Evolutionary conservation across 208 protist genomes (phyloP).

Genomic region (Porcisia hertigi): DNA sequence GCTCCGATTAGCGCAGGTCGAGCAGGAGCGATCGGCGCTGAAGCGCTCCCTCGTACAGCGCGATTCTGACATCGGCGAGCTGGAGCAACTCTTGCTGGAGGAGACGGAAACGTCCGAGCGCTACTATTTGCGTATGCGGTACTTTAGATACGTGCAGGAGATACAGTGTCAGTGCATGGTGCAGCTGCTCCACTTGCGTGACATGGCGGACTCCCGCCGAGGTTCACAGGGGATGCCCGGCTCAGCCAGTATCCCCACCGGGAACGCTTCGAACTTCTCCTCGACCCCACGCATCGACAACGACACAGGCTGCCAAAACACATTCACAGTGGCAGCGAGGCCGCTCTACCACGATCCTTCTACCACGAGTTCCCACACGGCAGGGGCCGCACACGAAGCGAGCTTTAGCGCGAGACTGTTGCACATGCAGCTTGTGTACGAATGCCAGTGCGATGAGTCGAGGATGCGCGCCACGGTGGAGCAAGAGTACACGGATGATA

Average conservation of each 20-base stretch:
- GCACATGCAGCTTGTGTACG: conserved; percentile 29
- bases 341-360: neutral
- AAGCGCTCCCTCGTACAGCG: conserved; percentile 32
- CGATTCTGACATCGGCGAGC: conserved; percentile 48
- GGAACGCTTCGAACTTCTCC: neutral
- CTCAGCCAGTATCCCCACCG: neutral
- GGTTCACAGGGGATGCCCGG: neutral
- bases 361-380: neutral
- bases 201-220: conserved; percentile 7
- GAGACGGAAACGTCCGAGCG: conserved; percentile 77
- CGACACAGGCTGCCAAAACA: neutral
- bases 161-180: conserved; percentile 33
- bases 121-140: conserved; percentile 68
- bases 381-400: neutral
- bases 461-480: conserved; percentile 35
- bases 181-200: conserved; percentile 22
- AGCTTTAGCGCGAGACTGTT: conserved; percentile 3
- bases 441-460: conserved; percentile 37
- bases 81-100: conserved; percentile 74
- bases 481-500: conserved; percentile 20
- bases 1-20: conserved; percentile 48
- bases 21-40: conserved; percentile 49
- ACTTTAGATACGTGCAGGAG: conserved; percentile 40
- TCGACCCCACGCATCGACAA: neutral
- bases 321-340: neutral